phyloP scores from a whole-genome alignment of 2,329 filamentous ascomycete genomes.

The Scorias spongiosa region DNA sequence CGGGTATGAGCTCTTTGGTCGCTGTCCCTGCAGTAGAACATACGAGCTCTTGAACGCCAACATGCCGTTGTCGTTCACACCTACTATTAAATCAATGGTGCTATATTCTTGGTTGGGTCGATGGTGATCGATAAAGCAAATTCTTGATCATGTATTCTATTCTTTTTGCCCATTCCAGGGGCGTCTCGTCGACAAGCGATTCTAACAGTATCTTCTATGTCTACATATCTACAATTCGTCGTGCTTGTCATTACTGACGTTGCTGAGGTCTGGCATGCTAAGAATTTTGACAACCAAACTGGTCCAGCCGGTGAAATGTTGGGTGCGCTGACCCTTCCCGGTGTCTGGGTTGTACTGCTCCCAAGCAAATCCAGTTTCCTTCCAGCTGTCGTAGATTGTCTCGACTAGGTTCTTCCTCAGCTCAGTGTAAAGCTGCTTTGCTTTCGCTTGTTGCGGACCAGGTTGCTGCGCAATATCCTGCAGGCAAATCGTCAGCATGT shows the following conservation, averaged over 20 bases:
- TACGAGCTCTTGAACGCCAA: no score
- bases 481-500: conserved; percentile 2
- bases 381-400: conserved; percentile 78
- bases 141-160: no score
- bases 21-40: no score
- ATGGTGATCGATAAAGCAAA: no score
- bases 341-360: conserved; percentile 96
- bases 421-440: conserved; percentile 56
- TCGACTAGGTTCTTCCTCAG: conserved; percentile 75
- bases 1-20: not conserved
- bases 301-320: conserved; percentile 99
- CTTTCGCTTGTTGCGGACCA: conserved; percentile 54
- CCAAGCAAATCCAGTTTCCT: conserved; percentile 90
- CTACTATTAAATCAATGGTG: no score
- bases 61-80: no score
- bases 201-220: no score
- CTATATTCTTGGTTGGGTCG: no score
- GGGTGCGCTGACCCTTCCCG: conserved; percentile 81
- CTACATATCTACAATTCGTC: conserved; percentile 30
- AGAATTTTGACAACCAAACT: conserved; percentile 95
- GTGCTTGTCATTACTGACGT: conserved; percentile 16
- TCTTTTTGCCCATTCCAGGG: no score
- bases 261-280: conserved; percentile 63
- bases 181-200: no score
- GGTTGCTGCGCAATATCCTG: conserved; percentile 48